Percentiles rank a stretch among this genome's conserved stretches.
phyloP scores from a whole-genome alignment of 768 basidiomycete genomes.

The Mycena galericulata region DNA sequence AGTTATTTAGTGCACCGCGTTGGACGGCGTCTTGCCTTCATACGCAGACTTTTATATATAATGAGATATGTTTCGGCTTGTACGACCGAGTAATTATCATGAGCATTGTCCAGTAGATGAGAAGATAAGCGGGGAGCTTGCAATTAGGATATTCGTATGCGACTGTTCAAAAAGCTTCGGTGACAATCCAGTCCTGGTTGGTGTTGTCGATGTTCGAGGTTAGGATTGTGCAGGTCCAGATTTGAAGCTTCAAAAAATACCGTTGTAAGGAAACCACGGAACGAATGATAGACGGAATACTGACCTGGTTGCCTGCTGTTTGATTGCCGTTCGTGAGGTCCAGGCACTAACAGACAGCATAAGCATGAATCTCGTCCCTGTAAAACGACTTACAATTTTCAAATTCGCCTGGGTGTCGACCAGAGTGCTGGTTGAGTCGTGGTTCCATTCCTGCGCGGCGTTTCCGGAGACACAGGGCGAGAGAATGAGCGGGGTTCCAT shows the following conservation, averaged over 20 bases:
- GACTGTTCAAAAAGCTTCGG: neutral
- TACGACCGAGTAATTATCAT: too few species aligned
- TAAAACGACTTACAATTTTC: neutral
- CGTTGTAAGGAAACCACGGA: neutral
- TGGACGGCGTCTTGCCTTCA: neutral
- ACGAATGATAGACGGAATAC: neutral
- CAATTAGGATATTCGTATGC: neutral
- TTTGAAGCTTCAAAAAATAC: neutral
- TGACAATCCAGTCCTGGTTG: conserved; percentile 22
- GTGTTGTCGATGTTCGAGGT: neutral
- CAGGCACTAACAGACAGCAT: neutral
- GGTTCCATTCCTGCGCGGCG: neutral
- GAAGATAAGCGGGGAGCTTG: neutral
- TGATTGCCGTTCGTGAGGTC: conserved; percentile 6
- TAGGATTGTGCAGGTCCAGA: neutral
- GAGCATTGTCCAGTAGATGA: neutral
- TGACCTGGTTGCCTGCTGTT: conserved; percentile 14
- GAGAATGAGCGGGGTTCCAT: conserved; percentile 3
- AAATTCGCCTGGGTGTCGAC: neutral
- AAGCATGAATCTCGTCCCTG: neutral
- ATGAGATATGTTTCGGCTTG: too few species aligned
- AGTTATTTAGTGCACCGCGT: neutral
- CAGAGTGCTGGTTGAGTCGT: neutral
- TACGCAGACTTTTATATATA: too few species aligned
- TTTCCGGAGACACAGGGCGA: conserved; percentile 5